Percentiles rank a stretch among this genome's conserved stretches.
Evolutionary conservation across 352 stramenopile genomes (phyloP).

Genomic region (Pythium angustatum): DNA sequence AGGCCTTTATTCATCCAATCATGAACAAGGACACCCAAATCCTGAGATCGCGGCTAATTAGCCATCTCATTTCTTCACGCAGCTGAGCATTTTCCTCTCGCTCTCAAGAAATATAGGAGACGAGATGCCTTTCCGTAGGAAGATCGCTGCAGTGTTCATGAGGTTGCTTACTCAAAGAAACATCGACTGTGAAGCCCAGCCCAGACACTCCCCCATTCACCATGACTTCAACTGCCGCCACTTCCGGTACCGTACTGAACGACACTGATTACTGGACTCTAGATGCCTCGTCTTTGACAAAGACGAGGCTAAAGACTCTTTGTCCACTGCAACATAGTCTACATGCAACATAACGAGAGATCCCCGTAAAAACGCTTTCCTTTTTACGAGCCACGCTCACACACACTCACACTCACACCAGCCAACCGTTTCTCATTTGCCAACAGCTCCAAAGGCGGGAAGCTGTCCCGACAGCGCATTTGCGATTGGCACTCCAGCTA

Average conservation of each 20-base stretch:
- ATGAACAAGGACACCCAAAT: not conserved
- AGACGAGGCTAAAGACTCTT: too few relatives aligned
- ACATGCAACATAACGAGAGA: constrained; percentile 12
- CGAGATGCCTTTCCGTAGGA: too few relatives aligned
- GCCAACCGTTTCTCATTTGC: constrained; percentile 18
- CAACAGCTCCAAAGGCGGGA: too few relatives aligned
- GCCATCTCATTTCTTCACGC: constrained; percentile 3
- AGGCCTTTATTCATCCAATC: constrained; percentile 18
- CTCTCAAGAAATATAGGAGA: not conserved
- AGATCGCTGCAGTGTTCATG: too few relatives aligned
- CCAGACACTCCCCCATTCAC: too few relatives aligned
- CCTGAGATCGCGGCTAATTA: not conserved
- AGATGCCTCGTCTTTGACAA: constrained; percentile 7
- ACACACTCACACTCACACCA: not conserved
- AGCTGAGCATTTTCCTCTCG: not conserved
- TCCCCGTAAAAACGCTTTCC: constrained; percentile 10
- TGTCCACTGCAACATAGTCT: constrained; percentile 13
- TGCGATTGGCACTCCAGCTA: too few relatives aligned
- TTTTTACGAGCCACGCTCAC: constrained; percentile 32
- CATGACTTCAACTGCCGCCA: too few relatives aligned
- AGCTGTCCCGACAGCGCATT: too few relatives aligned
- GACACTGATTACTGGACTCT: constrained; percentile 6
- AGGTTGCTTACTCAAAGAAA: too few relatives aligned
- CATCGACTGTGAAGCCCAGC: too few relatives aligned
- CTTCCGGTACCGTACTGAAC: too few relatives aligned